Percentiles rank a stretch among this genome's conserved stretches.
Conservation (phyloP, 108 stramenopile species). For the Cyclotella baltica region DNA sequence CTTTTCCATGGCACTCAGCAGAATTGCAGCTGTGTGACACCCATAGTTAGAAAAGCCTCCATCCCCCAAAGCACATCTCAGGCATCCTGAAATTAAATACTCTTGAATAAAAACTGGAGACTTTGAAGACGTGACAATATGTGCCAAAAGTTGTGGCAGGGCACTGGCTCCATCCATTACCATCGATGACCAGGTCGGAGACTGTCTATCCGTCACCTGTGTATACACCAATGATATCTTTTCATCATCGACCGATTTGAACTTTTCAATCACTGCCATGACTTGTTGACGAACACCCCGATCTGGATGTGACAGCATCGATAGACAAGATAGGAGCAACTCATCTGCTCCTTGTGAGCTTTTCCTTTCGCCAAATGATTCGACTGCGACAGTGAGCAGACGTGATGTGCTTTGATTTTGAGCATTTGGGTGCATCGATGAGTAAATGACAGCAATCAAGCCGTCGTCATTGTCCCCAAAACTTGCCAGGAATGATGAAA, state of each 20-base stretch:
- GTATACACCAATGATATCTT: slow-evolving; percentile 43
- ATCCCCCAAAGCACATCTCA: slow-evolving; percentile 30
- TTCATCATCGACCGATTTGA: slow-evolving; percentile 36
- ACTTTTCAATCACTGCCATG: slow-evolving; percentile 48
- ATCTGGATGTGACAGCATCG: slow-evolving; percentile 54
- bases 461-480: background rate
- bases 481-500: slow-evolving; percentile 26
- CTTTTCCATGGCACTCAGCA: slow-evolving; percentile 69
- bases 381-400: slow-evolving; percentile 42
- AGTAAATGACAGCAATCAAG: slow-evolving; percentile 28
- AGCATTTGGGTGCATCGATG: slow-evolving; percentile 40
- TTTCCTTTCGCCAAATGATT: slow-evolving; percentile 28
- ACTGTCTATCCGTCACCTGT: slow-evolving; percentile 52
- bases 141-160: slow-evolving; percentile 49
- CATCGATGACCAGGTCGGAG: slow-evolving; percentile 53
- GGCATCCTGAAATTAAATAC: slow-evolving; percentile 39
- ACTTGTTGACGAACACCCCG: slow-evolving; percentile 53
- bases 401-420: slow-evolving; percentile 36
- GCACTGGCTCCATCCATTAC: slow-evolving; percentile 57
- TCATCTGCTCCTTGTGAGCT: slow-evolving; percentile 22
- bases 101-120: slow-evolving; percentile 25
- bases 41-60: slow-evolving; percentile 36
- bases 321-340: slow-evolving; percentile 56
- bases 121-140: slow-evolving; percentile 39
- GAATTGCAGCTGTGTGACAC: slow-evolving; percentile 43